Evolutionary conservation across 352 stramenopile species (phyloP), one percentile per base, ranked within the genome.

Genomic region (Pythium dissotocum): DNA sequence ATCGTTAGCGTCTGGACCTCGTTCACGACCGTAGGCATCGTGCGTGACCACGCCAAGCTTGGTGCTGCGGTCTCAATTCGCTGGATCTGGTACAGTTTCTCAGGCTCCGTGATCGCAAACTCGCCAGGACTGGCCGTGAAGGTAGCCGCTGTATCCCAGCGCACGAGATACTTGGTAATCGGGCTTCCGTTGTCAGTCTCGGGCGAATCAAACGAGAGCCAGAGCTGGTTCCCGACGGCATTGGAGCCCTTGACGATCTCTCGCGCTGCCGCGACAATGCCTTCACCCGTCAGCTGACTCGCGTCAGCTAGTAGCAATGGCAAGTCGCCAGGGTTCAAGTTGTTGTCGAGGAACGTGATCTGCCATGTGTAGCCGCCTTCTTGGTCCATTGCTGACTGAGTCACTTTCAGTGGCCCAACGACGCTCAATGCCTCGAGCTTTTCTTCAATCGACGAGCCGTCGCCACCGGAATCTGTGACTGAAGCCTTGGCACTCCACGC

Each of bases 311-410:
- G 63, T 3, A 93, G 60, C 21, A 89, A 63, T 0, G 82, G 72
- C 7, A 95, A 33, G 40, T 92, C 78, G 16, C 87, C 82, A 6
- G 79, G 73, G 58, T 91, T 92, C 24, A 91, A 51, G 2, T 71
- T 73, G 44, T 85, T 82, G 58, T 93, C 85, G n/a, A 93, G 71
- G 62, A 94, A 94, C 21, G 86, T 90, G 38, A 94, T 75, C n/a
- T 70, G 28, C 84, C 84, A 94, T 12, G 60, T 71, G 59, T 85
- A 89, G 6, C 86, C 86, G 9, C 80, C 82, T 61, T 94, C 77
- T 21, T 70, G 58, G 33, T 91, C 81, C 48, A 76, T 69, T 8
- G 69, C 65, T 0, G 49, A 83, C 2, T 83, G 79, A 13, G 73
- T 67, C 0, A 92, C 80, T 16, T 54, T 69, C 2, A 91, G 44